Conservation (phyloP, 352 stramenopile species). For the Phytophthora idaei region DNA sequence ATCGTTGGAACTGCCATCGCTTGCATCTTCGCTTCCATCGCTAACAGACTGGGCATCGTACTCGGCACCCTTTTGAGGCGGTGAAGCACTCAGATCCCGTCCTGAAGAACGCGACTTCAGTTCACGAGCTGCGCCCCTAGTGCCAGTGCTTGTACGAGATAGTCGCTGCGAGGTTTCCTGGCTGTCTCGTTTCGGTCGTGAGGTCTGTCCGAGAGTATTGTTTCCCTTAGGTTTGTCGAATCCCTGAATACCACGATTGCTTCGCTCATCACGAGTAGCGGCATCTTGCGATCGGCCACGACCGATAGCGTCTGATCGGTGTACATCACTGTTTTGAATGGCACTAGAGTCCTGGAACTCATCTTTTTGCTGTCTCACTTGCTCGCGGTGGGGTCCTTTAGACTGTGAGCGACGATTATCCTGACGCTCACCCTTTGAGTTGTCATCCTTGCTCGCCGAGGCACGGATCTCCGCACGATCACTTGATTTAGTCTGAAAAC, state of each 20-base stretch:
- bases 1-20: not conserved
- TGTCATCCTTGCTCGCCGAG: not conserved
- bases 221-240: not conserved
- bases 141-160: not conserved
- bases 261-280: not conserved
- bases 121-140: not conserved
- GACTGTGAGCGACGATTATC: not conserved
- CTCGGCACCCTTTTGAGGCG: not conserved
- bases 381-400: not conserved
- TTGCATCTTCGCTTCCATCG: conserved; percentile 8
- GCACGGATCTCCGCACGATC: not conserved
- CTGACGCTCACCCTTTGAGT: not conserved
- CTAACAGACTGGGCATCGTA: conserved; percentile 6
- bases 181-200: not conserved
- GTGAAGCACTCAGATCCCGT: not conserved
- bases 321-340: not conserved
- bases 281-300: not conserved
- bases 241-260: not conserved
- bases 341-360: not conserved
- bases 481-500: not conserved
- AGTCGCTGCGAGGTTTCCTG: not conserved
- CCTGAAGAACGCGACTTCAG: not conserved
- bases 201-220: not conserved
- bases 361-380: not conserved
- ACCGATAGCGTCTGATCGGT: not conserved